Conservation (phyloP, 2,329 filamentous ascomycete species). For the Trichoderma sp. region DNA sequence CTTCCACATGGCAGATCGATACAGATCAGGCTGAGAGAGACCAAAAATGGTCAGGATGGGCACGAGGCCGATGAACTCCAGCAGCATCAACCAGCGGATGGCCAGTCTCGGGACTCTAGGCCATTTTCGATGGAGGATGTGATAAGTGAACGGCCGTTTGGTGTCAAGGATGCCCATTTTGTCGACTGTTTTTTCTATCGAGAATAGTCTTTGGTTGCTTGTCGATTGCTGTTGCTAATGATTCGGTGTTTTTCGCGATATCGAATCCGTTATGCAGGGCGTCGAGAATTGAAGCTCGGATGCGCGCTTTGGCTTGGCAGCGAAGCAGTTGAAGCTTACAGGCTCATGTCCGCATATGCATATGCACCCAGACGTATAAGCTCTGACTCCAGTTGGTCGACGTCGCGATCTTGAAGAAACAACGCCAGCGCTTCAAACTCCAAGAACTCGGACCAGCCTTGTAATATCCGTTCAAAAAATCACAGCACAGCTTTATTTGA, state of each 20-base stretch:
- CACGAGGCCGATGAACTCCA: slow-evolving; percentile 65
- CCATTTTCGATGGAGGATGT: slow-evolving; percentile 59
- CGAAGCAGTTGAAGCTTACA: background rate
- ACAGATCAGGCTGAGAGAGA: slow-evolving; percentile 70
- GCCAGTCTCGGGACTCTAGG: slow-evolving; percentile 48
- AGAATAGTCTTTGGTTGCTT: background rate
- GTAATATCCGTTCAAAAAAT: background rate
- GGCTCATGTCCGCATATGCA: slow-evolving; percentile 6
- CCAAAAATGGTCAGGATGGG: slow-evolving; percentile 67
- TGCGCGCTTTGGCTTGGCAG: background rate
- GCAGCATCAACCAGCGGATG: slow-evolving; percentile 61
- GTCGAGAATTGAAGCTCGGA: background rate
- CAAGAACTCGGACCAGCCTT: background rate
- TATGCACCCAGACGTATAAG: background rate
- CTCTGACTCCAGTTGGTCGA: background rate
- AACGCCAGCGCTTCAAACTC: background rate
- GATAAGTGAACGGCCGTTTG: slow-evolving; percentile 36
- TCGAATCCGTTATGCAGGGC: background rate
- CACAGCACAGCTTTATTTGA: background rate
- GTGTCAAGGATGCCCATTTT: slow-evolving; percentile 11
- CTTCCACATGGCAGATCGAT: slow-evolving; percentile 68
- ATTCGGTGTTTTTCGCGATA: background rate
- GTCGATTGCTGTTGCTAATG: background rate
- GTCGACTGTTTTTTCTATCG: background rate
- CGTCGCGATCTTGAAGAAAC: background rate